phyloP scores from a whole-genome alignment of 2,329 filamentous ascomycete genomes.

The Fusarium virguliforme region DNA sequence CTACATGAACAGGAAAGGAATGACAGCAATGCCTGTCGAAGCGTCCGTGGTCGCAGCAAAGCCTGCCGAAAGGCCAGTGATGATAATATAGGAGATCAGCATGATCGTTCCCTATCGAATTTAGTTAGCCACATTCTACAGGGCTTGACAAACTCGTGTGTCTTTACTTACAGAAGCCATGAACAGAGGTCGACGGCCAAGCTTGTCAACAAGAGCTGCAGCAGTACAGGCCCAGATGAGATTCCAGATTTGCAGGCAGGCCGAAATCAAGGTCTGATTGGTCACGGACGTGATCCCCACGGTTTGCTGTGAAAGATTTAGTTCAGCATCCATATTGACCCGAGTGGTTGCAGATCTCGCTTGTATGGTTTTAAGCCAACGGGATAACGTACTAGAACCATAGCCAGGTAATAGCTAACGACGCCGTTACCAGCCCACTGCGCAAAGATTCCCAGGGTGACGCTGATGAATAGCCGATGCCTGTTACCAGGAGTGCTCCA shows the following conservation, averaged over 20 bases:
- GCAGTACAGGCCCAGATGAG: neutral
- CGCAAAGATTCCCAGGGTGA: neutral
- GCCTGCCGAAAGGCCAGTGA: neutral
- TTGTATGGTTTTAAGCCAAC: too few species aligned
- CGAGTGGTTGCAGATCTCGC: neutral
- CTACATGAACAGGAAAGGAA: constrained; percentile 4
- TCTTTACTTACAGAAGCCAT: neutral
- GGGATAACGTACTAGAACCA: neutral
- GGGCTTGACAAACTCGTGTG: neutral
- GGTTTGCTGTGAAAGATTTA: neutral
- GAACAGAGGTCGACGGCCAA: neutral
- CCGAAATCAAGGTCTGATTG: constrained; percentile 1
- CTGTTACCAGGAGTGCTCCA: neutral
- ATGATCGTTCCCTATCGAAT: neutral
- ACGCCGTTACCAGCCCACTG: neutral
- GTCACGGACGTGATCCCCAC: neutral
- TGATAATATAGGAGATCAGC: neutral
- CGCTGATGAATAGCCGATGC: neutral
- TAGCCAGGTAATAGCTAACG: neutral
- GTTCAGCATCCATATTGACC: neutral
- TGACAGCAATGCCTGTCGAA: neutral
- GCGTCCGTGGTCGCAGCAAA: neutral
- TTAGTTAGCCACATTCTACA: neutral
- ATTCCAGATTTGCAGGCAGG: neutral
- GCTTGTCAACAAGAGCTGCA: neutral